phyloP scores from a whole-genome alignment of 2,329 filamentous ascomycete species.

The Paraphoma chrysanthemicola region DNA sequence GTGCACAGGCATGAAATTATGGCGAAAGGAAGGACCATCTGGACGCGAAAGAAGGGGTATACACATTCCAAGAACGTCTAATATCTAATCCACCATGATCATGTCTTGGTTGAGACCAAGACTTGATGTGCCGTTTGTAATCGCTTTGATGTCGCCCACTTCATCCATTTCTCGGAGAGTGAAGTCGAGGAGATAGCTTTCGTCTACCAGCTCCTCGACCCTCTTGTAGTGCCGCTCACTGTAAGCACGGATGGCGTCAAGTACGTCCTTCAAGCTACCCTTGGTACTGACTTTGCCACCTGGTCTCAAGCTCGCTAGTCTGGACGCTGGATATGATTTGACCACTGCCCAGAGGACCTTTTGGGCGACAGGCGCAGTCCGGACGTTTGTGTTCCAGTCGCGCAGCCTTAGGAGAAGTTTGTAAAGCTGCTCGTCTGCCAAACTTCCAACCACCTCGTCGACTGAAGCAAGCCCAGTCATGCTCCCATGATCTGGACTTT shows the following conservation, averaged over 20 bases:
- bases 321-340: slow-evolving; percentile 78
- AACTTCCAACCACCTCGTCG: slow-evolving; percentile 79
- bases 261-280: slow-evolving; percentile 73
- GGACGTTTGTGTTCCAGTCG: slow-evolving; percentile 97
- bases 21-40: too few relatives aligned
- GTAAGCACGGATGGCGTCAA: slow-evolving; percentile 87
- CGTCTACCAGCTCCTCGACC: slow-evolving; percentile 87
- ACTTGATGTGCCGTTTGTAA: slow-evolving; percentile 33
- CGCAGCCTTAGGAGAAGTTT: slow-evolving; percentile 79
- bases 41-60: slow-evolving; percentile 8
- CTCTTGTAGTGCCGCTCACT: slow-evolving; percentile 92
- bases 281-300: slow-evolving; percentile 42
- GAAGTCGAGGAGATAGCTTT: slow-evolving; percentile 94
- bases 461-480: slow-evolving; percentile 71
- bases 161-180: slow-evolving; percentile 92
- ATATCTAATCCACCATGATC: slow-evolving; percentile 38
- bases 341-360: slow-evolving; percentile 81
- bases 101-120: slow-evolving; percentile 35
- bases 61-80: slow-evolving; percentile 1
- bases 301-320: slow-evolving; percentile 71
- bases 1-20: not conserved
- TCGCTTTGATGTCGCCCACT: slow-evolving; percentile 48
- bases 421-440: slow-evolving; percentile 87
- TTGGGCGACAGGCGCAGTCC: slow-evolving; percentile 85
- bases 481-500: slow-evolving; percentile 66